A percentile compares a stretch with the other conserved stretches of the same genome.
Conservation (phyloP, 140 eudicot species). For the Stevia rebaudiana region DNA sequence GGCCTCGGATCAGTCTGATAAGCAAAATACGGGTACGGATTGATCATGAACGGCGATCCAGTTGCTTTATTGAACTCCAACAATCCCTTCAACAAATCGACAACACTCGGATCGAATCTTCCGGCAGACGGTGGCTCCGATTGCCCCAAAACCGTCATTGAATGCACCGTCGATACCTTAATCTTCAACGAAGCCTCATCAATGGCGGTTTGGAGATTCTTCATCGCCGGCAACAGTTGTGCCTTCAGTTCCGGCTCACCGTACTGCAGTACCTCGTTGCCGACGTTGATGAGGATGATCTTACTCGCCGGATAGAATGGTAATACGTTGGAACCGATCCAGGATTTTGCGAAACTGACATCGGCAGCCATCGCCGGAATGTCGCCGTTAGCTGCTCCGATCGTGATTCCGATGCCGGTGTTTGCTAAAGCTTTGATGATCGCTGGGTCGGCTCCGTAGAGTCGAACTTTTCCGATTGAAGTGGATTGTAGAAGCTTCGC, state of each 20-base stretch:
- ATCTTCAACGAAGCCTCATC: conserved; percentile 44
- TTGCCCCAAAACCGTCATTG: conserved; percentile 61
- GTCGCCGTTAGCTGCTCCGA: conserved; percentile 60
- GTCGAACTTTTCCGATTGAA: conserved; percentile 50
- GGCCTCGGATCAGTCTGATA: conserved; percentile 76
- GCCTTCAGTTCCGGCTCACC: conserved; percentile 39
- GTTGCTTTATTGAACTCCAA: conserved; percentile 49
- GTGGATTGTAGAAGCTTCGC: conserved; percentile 65
- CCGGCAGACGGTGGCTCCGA: conserved; percentile 88
- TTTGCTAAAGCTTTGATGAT: conserved; percentile 64
- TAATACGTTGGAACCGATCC: conserved; percentile 48
- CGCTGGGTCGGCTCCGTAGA: conserved; percentile 64
- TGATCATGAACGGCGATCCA: conserved; percentile 60
- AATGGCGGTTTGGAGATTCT: conserved; percentile 59
- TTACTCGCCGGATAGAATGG: conserved; percentile 66
- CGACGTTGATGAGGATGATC: conserved; percentile 62
- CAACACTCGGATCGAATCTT: conserved; percentile 41
- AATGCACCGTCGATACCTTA: conserved; percentile 82
- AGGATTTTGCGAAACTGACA: conserved; percentile 42
- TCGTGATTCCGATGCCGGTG: conserved; percentile 56
- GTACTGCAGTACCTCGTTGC: conserved; percentile 62
- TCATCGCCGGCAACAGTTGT: conserved; percentile 69
- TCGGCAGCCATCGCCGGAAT: conserved; percentile 63
- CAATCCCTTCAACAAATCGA: conserved; percentile 47
- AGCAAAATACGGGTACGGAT: conserved; percentile 78